Evolutionary conservation across 2,329 filamentous ascomycete species (phyloP), one percentile per base, ranked within the genome.

Genomic region (Polychaeton citri): DNA sequence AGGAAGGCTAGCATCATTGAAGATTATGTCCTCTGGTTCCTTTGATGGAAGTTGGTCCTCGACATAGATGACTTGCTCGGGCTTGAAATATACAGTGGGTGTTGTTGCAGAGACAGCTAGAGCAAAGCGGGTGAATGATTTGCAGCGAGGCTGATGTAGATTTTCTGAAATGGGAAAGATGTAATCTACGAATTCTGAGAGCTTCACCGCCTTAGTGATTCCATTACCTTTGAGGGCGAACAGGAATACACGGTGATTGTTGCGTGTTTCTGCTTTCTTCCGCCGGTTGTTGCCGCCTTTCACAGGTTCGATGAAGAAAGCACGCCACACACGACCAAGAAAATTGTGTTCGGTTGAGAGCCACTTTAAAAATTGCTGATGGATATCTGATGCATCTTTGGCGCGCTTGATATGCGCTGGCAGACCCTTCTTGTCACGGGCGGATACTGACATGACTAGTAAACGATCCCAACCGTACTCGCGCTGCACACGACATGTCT

Each of bases 121-220:
- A 20, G 63, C 60, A 1, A 66, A 38, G 4, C 65, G 53, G 9
- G 63, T 54, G 39, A 52, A 65, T 0, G 53, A 53, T 39, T 69
- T 68, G 40, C 55, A 58, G 12, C 59, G 60, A 2, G 41, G 37
- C 40, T 63, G 58, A 0, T 54, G 2, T 1, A 31, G 6, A 37
- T 67, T 68, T 3, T 36, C 15, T 0, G 32, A 18, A 6, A 64
- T 49, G 0, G 57, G 57, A 4, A 67, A 42, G 32, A 61, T 60
- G 54, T 58, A 63, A 21, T 63, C 47, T 1, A 66, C 17, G 35
- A 65, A 40, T 6, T 57, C 48, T 0, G 47, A 44, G 12, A 57
- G 17, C 3, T 34, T 39, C 2, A 50, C 33, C 5, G 38, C 13
- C 20, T 38, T 10, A n/a, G n/a, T n/a, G n/a, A 51, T 15, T 7